These are phyloP conservation scores for Vigna hirtella DNA, from an alignment of 306 rosid genomes.

Conservation along the genomic window DNA sequence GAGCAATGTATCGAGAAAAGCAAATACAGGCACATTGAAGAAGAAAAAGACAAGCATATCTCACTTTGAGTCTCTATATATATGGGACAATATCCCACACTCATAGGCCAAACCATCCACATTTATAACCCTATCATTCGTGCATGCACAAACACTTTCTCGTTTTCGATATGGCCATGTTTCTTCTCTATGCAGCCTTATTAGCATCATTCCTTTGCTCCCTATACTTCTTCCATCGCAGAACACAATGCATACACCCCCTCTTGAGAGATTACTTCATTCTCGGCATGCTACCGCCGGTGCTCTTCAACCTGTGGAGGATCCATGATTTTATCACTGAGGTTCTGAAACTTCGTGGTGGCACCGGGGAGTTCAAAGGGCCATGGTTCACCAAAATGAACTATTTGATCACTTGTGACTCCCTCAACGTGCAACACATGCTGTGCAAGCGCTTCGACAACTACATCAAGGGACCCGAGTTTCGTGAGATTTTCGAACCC, in stretches of 20 bases:
- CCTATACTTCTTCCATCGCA: neutral
- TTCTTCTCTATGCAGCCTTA: neutral
- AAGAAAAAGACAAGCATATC: neutral
- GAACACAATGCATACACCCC: neutral
- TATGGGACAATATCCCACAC: neutral
- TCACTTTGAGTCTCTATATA: neutral
- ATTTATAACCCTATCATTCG: neutral
- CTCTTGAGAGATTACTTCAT: slow-evolving; percentile 36
- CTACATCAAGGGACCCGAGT: slow-evolving; percentile 42
- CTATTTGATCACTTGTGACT: slow-evolving; percentile 40
- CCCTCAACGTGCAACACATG: slow-evolving; percentile 42
- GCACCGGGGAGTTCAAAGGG: slow-evolving; percentile 29
- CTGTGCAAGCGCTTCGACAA: slow-evolving; percentile 26
- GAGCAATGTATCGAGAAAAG: too few species aligned
- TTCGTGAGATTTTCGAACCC: slow-evolving; percentile 45
- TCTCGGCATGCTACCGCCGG: slow-evolving; percentile 42
- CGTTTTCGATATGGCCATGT: neutral
- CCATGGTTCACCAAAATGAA: slow-evolving; percentile 43
- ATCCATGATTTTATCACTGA: slow-evolving; percentile 20
- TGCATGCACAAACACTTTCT: neutral
- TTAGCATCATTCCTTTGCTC: neutral
- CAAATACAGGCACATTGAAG: neutral
- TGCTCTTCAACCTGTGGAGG: neutral
- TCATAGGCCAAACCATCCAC: neutral
- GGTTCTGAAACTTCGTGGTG: neutral